Percentiles rank a stretch among this genome's conserved stretches.
phyloP scores from a whole-genome alignment of 2,329 filamentous ascomycete species.

The Epichloe coenophiala region DNA sequence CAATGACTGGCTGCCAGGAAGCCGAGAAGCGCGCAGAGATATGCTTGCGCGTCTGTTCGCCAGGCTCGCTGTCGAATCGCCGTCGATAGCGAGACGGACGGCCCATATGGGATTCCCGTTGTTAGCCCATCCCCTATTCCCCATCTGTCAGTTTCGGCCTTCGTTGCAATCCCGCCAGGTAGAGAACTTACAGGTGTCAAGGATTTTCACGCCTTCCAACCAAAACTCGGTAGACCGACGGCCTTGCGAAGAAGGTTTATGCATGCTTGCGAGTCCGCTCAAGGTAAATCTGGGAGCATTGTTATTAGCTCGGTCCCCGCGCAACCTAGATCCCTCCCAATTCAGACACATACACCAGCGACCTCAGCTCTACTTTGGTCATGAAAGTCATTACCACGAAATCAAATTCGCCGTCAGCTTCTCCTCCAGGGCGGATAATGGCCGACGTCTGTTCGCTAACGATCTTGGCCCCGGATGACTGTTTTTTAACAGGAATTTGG shows the following conservation, averaged over 20 bases:
- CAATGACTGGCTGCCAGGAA: constrained; percentile 57
- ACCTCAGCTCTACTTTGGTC: constrained; percentile 43
- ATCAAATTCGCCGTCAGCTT: constrained; percentile 31
- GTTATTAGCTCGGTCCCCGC: constrained; percentile 7
- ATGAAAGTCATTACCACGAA: constrained; percentile 47
- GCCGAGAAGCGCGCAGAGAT: constrained; percentile 57
- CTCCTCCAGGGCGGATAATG: constrained; percentile 34
- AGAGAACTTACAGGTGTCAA: constrained; percentile 32
- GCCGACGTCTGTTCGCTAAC: constrained; percentile 44
- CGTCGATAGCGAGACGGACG: constrained; percentile 39
- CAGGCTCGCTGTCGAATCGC: constrained; percentile 48
- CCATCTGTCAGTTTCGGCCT: not conserved
- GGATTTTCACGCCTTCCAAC: constrained; percentile 28
- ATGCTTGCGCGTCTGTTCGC: constrained; percentile 52
- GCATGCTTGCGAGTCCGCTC: constrained; percentile 35
- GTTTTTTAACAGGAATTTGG: constrained; percentile 40
- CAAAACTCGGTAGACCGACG: constrained; percentile 26
- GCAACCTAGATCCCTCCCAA: no score
- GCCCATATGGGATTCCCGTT: constrained; percentile 22
- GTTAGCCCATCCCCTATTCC: constrained; percentile 22
- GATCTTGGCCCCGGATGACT: constrained; percentile 30
- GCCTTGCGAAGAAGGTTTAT: constrained; percentile 21
- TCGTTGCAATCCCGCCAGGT: not conserved
- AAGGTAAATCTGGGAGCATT: constrained; percentile 33
- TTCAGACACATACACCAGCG: constrained; percentile 33